Evolutionary conservation across 179 eudicot genomes (phyloP).

Genomic region (Nepenthes alata): DNA sequence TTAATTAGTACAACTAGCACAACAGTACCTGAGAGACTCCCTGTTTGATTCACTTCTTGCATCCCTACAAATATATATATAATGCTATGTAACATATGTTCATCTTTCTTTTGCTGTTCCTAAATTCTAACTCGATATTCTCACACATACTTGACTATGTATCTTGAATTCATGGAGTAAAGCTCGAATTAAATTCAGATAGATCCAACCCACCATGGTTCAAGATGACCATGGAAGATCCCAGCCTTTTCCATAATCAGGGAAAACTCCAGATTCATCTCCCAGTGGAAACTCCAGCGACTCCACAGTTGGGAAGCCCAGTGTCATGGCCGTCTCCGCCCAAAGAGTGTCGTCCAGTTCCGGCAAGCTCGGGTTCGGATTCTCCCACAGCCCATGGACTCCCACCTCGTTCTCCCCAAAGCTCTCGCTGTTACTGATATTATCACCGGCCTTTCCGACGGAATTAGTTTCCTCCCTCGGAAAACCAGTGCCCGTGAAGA

Average conservation of each 20-base stretch:
- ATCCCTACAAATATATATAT: no score
- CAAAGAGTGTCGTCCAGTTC: conserved; percentile 57
- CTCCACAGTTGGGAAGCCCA: conserved; percentile 25
- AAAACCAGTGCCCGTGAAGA: background rate
- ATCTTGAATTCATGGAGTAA: no score
- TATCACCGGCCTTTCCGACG: conserved; percentile 9
- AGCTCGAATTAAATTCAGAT: background rate
- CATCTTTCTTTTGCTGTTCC: no score
- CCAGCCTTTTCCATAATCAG: conserved; percentile 19
- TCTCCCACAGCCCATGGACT: conserved; percentile 34
- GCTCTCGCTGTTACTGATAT: conserved; percentile 14
- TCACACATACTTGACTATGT: no score
- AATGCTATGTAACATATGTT: no score
- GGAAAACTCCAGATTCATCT: conserved; percentile 14
- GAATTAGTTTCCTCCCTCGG: conserved; percentile 17
- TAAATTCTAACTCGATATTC: no score
- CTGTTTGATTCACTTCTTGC: no score
- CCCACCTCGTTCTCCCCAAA: conserved; percentile 29
- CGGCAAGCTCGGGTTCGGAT: conserved; percentile 48
- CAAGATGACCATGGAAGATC: conserved; percentile 25
- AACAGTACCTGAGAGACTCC: no score
- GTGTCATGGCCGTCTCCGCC: conserved; percentile 48
- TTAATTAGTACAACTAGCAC: no score
- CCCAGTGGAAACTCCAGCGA: conserved; percentile 9
- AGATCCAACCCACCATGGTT: background rate